These are phyloP conservation scores for Akanthomyces muscarius DNA, from an alignment of 2,329 filamentous ascomycete species.

Conservation along the genomic window DNA sequence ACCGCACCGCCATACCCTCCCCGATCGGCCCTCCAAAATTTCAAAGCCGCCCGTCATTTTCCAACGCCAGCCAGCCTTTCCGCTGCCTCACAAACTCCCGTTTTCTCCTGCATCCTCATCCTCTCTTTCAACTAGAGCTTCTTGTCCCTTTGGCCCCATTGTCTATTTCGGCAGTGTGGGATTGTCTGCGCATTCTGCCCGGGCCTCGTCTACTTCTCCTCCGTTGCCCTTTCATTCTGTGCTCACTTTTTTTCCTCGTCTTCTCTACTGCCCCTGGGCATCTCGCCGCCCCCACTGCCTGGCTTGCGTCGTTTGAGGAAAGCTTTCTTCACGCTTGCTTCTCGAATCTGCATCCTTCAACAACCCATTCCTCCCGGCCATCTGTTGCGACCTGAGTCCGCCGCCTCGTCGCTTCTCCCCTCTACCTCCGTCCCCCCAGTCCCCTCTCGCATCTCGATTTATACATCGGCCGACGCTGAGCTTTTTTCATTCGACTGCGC, in stretches of 20 bases:
- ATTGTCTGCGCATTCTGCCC: slow-evolving; percentile 22
- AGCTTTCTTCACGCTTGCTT: slow-evolving; percentile 14
- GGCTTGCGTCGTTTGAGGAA: slow-evolving; percentile 7
- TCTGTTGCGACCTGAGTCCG: neutral
- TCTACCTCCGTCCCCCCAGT: neutral
- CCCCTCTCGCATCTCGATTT: neutral
- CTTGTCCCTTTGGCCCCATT: slow-evolving; percentile 18
- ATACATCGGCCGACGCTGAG: slow-evolving; percentile 18
- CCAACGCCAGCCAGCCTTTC: neutral
- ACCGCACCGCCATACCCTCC: neutral
- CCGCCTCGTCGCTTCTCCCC: neutral
- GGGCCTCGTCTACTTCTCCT: slow-evolving; percentile 16
- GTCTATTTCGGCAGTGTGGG: slow-evolving; percentile 20
- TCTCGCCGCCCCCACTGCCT: slow-evolving; percentile 1
- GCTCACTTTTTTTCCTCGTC: slow-evolving; percentile 20
- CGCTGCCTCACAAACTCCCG: neutral
- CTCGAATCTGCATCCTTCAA: slow-evolving; percentile 5
- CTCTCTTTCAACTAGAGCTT: slow-evolving; percentile 18
- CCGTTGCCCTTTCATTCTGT: slow-evolving; percentile 19
- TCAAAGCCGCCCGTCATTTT: neutral
- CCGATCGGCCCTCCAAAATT: slow-evolving; percentile 11
- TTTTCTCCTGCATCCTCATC: slow-evolving; percentile 17
- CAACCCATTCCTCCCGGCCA: neutral
- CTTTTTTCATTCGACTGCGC: slow-evolving; percentile 18
- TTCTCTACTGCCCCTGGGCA: slow-evolving; percentile 6